Evolutionary conservation across 331 rosid species (phyloP).

Genomic region (Stylosanthes scabra): DNA sequence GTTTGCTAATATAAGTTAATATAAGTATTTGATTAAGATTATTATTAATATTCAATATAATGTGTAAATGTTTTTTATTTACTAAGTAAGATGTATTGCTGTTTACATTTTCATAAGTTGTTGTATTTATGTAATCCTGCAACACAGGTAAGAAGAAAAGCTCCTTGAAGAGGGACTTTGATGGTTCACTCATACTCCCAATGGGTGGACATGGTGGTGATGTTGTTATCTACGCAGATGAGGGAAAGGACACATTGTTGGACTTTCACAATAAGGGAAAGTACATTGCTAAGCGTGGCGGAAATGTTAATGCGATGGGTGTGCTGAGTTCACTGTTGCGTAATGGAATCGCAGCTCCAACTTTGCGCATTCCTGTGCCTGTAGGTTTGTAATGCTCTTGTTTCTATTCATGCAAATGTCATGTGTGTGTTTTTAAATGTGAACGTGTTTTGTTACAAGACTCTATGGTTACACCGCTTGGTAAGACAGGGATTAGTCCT

Average conservation of each 20-base stretch:
- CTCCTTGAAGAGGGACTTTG: constrained; percentile 77
- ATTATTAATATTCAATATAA: too few species aligned
- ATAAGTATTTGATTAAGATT: too few species aligned
- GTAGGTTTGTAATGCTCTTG: constrained; percentile 70
- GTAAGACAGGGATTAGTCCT: background rate
- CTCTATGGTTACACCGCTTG: too few species aligned
- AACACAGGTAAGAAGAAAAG: constrained; percentile 45
- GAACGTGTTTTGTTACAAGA: too few species aligned
- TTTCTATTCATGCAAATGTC: background rate
- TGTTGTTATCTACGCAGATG: constrained; percentile 81
- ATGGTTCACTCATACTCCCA: constrained; percentile 80
- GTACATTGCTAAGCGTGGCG: constrained; percentile 78
- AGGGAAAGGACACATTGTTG: constrained; percentile 64
- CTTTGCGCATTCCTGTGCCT: constrained; percentile 93
- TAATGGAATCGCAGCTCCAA: constrained; percentile 65
- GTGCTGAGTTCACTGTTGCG: constrained; percentile 66
- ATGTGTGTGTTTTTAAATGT: background rate
- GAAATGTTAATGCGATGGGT: constrained; percentile 93
- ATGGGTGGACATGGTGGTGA: constrained; percentile 91
- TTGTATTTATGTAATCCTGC: too few species aligned
- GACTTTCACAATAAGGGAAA: constrained; percentile 65
- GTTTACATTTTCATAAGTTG: too few species aligned
- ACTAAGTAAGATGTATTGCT: too few species aligned
- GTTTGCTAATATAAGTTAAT: too few species aligned
- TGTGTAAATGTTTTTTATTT: too few species aligned